Percentiles rank a stretch among this genome's conserved stretches.
Evolutionary conservation across 345 rosid species (phyloP).

Genomic region (Clausena lansium): DNA sequence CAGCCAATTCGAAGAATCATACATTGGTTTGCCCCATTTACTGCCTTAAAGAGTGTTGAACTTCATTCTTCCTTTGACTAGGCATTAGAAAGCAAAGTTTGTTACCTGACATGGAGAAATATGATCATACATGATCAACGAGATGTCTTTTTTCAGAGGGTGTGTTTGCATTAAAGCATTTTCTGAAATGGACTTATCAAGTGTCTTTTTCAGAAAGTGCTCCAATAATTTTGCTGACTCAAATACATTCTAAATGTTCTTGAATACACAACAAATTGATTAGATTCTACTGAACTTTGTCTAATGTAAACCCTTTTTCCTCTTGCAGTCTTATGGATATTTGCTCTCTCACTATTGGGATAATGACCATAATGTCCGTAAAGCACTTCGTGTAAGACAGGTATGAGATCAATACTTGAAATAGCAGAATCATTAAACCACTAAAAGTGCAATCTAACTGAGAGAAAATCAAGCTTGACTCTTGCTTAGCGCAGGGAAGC

Average conservation of each 20-base stretch:
- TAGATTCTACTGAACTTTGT: background rate
- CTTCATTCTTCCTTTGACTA: too few relatives aligned
- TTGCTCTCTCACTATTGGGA: conserved; percentile 35
- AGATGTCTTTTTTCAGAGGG: too few relatives aligned
- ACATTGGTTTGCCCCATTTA: background rate
- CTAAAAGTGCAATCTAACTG: background rate
- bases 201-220: too few relatives aligned
- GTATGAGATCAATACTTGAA: conserved; percentile 20
- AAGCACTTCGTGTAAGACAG: conserved; percentile 40
- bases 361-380: conserved; percentile 31
- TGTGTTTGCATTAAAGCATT: background rate
- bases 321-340: conserved; percentile 31
- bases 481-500: conserved; percentile 27
- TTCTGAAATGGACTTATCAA: background rate
- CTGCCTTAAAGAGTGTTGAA: too few relatives aligned
- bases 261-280: background rate
- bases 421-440: background rate
- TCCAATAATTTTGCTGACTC: too few relatives aligned
- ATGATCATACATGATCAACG: too few relatives aligned
- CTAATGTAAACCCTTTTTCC: background rate
- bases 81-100: too few relatives aligned
- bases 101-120: too few relatives aligned
- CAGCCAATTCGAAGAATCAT: background rate
- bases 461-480: background rate
- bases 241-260: background rate